phyloP scores from a whole-genome alignment of 805 yeast genomes.

The Cyberlindnera maritima region DNA sequence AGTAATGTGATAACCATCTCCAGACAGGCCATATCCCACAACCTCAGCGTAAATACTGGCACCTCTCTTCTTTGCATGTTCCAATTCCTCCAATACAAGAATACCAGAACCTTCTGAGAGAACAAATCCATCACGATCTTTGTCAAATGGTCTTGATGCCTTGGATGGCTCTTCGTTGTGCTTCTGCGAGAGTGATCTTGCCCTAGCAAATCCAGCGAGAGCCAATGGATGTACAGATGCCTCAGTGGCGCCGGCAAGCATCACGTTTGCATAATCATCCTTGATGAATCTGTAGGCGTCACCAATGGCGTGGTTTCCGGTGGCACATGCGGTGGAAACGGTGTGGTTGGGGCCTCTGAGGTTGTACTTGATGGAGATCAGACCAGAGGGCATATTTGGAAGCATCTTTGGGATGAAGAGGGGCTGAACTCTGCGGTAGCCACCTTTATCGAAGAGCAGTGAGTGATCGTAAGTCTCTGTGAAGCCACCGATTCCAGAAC shows the following conservation, averaged over 20 bases:
- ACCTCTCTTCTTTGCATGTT: conserved; percentile 68
- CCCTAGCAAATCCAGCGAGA: conserved; percentile 87
- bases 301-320: conserved; percentile 91
- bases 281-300: conserved; percentile 83
- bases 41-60: conserved; percentile 76
- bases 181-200: conserved; percentile 69
- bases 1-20: conserved; percentile 92
- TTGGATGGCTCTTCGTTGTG: conserved; percentile 57
- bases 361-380: conserved; percentile 75
- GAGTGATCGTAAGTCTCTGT: conserved; percentile 68
- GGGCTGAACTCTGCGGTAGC: conserved; percentile 77
- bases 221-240: conserved; percentile 83
- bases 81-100: conserved; percentile 68
- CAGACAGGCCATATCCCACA: conserved; percentile 84
- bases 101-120: conserved; percentile 92
- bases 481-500: conserved; percentile 90
- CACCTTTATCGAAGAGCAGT: conserved; percentile 43
- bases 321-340: conserved; percentile 94
- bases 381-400: conserved; percentile 93
- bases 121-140: conserved; percentile 78
- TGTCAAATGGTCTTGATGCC: conserved; percentile 89
- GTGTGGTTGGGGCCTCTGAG: conserved; percentile 85
- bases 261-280: conserved; percentile 78
- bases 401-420: conserved; percentile 79
- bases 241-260: conserved; percentile 95